Percentiles rank a stretch among this genome's conserved stretches.
Conservation (phyloP, 768 basidiomycete genomes). For the Cystoderma amianthinum region DNA sequence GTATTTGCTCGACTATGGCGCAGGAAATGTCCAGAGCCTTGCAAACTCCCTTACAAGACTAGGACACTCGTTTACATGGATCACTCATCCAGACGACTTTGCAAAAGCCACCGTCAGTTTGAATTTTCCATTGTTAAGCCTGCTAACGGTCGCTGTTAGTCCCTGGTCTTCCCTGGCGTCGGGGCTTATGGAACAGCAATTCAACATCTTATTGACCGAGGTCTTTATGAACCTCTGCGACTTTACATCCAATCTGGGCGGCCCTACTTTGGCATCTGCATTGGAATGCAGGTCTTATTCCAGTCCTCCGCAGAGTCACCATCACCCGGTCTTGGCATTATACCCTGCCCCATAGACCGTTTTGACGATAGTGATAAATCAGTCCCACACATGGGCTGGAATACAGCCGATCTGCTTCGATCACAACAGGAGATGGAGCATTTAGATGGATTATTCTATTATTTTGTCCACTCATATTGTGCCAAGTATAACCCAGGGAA, state of each 20-base stretch:
- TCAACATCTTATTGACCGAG: slow-evolving; percentile 61
- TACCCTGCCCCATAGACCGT: slow-evolving; percentile 72
- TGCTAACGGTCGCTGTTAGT: slow-evolving; percentile 38
- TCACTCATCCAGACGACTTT: slow-evolving; percentile 75
- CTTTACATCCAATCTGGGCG: slow-evolving; percentile 80
- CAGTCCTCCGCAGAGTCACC: slow-evolving; percentile 77
- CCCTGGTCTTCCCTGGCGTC: slow-evolving; percentile 94
- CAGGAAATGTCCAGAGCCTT: slow-evolving; percentile 89
- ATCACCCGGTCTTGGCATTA: slow-evolving; percentile 69
- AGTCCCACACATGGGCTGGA: slow-evolving; percentile 99
- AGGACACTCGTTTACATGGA: slow-evolving; percentile 87
- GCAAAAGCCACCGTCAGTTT: slow-evolving; percentile 78
- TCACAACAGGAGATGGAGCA: slow-evolving; percentile 34
- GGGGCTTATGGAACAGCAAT: slow-evolving; percentile 91
- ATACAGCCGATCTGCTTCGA: slow-evolving; percentile 58
- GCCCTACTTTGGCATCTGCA: slow-evolving; percentile 97
- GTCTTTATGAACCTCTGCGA: slow-evolving; percentile 73
- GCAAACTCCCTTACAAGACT: slow-evolving; percentile 86
- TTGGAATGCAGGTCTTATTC: slow-evolving; percentile 97
- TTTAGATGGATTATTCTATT: slow-evolving; percentile 64
- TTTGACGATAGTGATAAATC: slow-evolving; percentile 73
- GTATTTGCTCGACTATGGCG: slow-evolving; percentile 94
- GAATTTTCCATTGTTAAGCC: slow-evolving; percentile 4
- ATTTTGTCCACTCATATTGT: slow-evolving; percentile 96
- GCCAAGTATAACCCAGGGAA: slow-evolving; percentile 62